These are phyloP conservation scores for Xylariaceae sp. DNA, from an alignment of 2,329 filamentous ascomycete species.

Conservation along the genomic window DNA sequence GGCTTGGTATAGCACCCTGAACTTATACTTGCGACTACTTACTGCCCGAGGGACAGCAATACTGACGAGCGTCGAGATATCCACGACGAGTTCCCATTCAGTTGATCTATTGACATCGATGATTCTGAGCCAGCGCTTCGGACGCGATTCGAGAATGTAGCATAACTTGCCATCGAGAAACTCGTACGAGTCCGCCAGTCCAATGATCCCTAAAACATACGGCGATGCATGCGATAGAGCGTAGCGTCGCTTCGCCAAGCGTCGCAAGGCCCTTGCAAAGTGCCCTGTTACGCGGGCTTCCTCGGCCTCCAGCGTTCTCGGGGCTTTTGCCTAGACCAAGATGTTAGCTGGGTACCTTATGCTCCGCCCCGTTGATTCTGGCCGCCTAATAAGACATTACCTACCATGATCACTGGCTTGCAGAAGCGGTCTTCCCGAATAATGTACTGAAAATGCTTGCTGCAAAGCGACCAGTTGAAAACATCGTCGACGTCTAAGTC, in stretches of 20 bases:
- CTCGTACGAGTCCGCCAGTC: slow-evolving; percentile 56
- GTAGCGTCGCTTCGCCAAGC: slow-evolving; percentile 56
- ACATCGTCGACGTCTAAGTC: slow-evolving; percentile 55
- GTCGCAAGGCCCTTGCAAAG: slow-evolving; percentile 54
- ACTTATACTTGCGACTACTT: slow-evolving; percentile 37
- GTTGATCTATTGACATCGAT: slow-evolving; percentile 52
- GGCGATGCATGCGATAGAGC: slow-evolving; percentile 60
- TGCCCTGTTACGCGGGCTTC: slow-evolving; percentile 27
- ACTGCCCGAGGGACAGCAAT: slow-evolving; percentile 34
- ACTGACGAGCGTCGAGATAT: slow-evolving; percentile 42
- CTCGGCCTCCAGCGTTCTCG: slow-evolving; percentile 29
- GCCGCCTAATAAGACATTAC: slow-evolving; percentile 10
- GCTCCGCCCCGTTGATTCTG: neutral
- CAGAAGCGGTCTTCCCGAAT: slow-evolving; percentile 54
- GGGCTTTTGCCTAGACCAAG: slow-evolving; percentile 30
- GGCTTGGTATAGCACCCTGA: slow-evolving; percentile 55
- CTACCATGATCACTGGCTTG: slow-evolving; percentile 55
- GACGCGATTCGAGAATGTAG: slow-evolving; percentile 48
- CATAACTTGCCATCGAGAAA: slow-evolving; percentile 63
- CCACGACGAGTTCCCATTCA: slow-evolving; percentile 51
- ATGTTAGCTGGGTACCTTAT: slow-evolving; percentile 28
- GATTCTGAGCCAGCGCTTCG: slow-evolving; percentile 45
- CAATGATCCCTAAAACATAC: slow-evolving; percentile 57
- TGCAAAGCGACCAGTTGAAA: slow-evolving; percentile 51
- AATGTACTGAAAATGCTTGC: slow-evolving; percentile 47